These are phyloP conservation scores for Thelonectria discophora DNA, from an alignment of 2,329 filamentous ascomycete genomes.

Conservation along the genomic window DNA sequence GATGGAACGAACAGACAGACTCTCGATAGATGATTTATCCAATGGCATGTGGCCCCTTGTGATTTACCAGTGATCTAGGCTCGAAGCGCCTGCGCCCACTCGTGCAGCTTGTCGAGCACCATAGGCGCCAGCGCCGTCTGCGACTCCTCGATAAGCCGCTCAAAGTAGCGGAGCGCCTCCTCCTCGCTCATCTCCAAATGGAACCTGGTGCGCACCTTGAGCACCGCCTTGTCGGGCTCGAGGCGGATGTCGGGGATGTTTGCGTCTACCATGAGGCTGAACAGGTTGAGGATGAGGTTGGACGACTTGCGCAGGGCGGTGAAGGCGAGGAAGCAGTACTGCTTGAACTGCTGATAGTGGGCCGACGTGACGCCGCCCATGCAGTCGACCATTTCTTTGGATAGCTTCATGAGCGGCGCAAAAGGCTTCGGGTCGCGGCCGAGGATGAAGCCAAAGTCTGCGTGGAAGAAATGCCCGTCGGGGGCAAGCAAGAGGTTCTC, in stretches of 20 bases:
- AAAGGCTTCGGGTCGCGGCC: conserved; percentile 98
- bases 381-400: conserved; percentile 97
- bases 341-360: conserved; percentile 89
- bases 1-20: too few species aligned
- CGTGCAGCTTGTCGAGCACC: conserved; percentile 93
- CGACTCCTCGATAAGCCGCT: conserved; percentile 89
- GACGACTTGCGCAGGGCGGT: conserved; percentile 88
- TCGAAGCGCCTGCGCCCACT: conserved; percentile 90
- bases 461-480: conserved; percentile 95
- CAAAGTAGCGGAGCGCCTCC: conserved; percentile 88
- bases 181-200: conserved; percentile 92
- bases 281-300: conserved; percentile 92
- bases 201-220: conserved; percentile 95
- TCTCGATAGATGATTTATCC: not conserved
- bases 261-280: conserved; percentile 96
- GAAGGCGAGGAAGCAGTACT: conserved; percentile 96
- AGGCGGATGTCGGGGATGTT: conserved; percentile 95
- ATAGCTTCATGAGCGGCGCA: conserved; percentile 95
- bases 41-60: not conserved
- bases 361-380: conserved; percentile 88
- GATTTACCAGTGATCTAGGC: conserved; percentile 55
- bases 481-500: conserved; percentile 94
- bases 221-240: conserved; percentile 90
- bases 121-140: conserved; percentile 90
- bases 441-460: conserved; percentile 97